These are phyloP conservation scores for Thuidium tamariscinum DNA, from an alignment of 225 moss, liverwort and hornwort genomes.

Conservation along the genomic window DNA sequence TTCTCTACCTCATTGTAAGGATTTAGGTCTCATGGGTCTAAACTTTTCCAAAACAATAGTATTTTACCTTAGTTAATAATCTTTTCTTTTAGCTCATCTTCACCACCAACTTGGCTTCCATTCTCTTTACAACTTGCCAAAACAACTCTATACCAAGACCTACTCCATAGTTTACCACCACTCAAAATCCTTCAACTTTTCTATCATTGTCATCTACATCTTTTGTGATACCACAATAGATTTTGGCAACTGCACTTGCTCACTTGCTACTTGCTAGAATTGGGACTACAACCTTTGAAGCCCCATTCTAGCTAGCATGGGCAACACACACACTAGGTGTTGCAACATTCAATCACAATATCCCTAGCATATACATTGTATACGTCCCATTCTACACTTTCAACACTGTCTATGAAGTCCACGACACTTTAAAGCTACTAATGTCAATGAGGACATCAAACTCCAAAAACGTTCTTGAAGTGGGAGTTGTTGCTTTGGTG, in stretches of 20 bases:
- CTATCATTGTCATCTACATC: neutral
- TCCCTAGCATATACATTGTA: neutral
- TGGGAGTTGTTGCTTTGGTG: neutral
- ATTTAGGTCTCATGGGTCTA: too few relatives aligned
- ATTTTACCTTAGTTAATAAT: neutral
- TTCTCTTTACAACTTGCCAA: neutral
- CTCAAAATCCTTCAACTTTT: neutral
- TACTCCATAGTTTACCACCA: neutral
- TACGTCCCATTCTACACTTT: neutral
- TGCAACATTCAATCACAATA: neutral
- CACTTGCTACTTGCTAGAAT: neutral
- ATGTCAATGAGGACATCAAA: neutral
- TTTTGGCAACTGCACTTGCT: neutral
- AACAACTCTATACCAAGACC: neutral
- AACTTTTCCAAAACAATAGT: neutral
- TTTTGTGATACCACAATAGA: neutral
- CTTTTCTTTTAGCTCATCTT: neutral
- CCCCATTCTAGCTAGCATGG: neutral
- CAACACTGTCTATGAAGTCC: neutral
- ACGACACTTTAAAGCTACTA: neutral
- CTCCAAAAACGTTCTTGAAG: neutral
- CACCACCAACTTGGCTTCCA: neutral
- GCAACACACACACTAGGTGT: neutral
- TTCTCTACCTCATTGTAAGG: neutral
- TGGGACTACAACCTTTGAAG: too few relatives aligned